phyloP scores from a whole-genome alignment of 169 alveolate genomes.

The Plasmodium vivax region DNA sequence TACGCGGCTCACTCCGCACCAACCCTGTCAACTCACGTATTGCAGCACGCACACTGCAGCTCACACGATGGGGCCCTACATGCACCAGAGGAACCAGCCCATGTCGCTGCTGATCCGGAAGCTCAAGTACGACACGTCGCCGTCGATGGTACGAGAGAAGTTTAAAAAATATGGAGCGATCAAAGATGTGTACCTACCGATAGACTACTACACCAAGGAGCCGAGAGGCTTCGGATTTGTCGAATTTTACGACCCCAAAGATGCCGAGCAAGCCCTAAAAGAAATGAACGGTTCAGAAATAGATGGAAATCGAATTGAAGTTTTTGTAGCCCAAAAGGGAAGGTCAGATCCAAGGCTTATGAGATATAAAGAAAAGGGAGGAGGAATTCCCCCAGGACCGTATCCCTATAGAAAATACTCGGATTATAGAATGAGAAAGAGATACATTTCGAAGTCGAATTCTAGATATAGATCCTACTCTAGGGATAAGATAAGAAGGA shows the following conservation, averaged over 20 bases:
- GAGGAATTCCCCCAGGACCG: slow-evolving; percentile 2
- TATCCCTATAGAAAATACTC: slow-evolving; percentile 58
- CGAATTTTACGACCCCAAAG: slow-evolving; percentile 85
- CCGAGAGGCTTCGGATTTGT: slow-evolving; percentile 94
- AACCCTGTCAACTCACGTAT: neutral
- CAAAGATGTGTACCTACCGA: slow-evolving; percentile 93
- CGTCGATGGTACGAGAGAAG: slow-evolving; percentile 85
- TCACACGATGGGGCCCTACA: slow-evolving; percentile 59
- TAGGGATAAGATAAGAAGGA: slow-evolving; percentile 65
- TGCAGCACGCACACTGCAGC: neutral
- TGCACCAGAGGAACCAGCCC: slow-evolving; percentile 78
- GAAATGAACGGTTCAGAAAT: slow-evolving; percentile 86
- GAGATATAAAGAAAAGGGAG: slow-evolving; percentile 72
- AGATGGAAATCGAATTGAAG: slow-evolving; percentile 84
- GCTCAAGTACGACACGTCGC: slow-evolving; percentile 87
- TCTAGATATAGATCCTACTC: slow-evolving; percentile 62
- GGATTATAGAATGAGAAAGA: slow-evolving; percentile 37
- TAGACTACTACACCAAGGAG: slow-evolving; percentile 90
- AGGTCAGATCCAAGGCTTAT: slow-evolving; percentile 81
- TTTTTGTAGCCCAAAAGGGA: slow-evolving; percentile 84
- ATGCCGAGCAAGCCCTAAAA: slow-evolving; percentile 89
- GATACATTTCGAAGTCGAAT: slow-evolving; percentile 48
- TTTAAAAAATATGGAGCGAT: slow-evolving; percentile 89
- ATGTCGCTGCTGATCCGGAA: slow-evolving; percentile 87
- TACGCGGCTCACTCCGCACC: neutral